Evolutionary conservation across 2,329 filamentous ascomycete species (phyloP), one percentile per base, ranked within the genome.

Genomic region (Cucurbitaria berberidis): DNA sequence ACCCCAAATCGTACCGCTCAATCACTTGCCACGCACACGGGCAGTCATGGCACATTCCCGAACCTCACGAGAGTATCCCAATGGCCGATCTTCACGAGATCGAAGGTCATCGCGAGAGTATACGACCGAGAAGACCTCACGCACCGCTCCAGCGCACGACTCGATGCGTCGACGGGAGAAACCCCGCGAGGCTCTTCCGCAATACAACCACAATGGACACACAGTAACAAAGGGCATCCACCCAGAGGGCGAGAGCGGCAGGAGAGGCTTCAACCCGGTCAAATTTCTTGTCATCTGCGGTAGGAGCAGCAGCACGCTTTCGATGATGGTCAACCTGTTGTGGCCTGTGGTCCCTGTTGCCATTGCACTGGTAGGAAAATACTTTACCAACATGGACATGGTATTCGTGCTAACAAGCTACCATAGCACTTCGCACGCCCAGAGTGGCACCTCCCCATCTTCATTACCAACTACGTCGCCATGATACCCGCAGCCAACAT

Each of bases 401-500:
- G 8, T 8, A 34, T 34, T 5, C 30, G 19, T 41, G 21, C 55
- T 66, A 40, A 67, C 49, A 15, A 13, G 2, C 1, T 26, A 19
- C 8, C 24, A 15, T 46, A 79, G 77, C 63, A 84, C 58, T 86
- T 84, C 59, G 80, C 80, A 39, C 77, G 78, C 18, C 80, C 80
- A 0, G 78, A 87, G 21, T 76, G 82, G 53, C 81, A 89, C 62
- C 76, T 89, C 1, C 81, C 83, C 72, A 84, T 87, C 47, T 92
- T 92, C 75, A 80, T 84, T 45, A 80, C 90, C 51, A 86, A 87
- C 42, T 92, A 91, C 68, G 82, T 92, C 55, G 88, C 88, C 62
- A 92, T 92, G 87, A 80, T 92, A 1, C 89, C 89, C 0, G 86
- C 87, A 43, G 89, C 89, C 50, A 92, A 92, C 66, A 73, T 91